Evolutionary conservation across 352 stramenopile genomes (phyloP), one percentile per base, ranked within the genome.

Genomic region (Phytopythium vexans): DNA sequence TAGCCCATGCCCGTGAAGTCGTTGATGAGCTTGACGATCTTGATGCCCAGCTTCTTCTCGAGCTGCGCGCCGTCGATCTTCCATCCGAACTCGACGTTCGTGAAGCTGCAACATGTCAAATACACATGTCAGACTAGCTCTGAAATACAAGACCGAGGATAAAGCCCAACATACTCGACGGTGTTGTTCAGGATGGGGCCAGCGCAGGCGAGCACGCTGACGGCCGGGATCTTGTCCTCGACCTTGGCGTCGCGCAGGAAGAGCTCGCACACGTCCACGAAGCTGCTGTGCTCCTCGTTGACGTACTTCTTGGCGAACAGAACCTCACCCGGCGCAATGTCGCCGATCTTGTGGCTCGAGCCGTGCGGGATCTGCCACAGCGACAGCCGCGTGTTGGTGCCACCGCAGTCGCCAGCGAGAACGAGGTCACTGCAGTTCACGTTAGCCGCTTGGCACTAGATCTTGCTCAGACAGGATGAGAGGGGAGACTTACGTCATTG

Each of bases 1-100:
- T 98, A 99, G 41, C 96, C 96, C 68, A 98, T 96, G 35, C 89
- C 96, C 0, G 95, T 92, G 72, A 99, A 98, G 68, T 99, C 96
- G 69, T 98, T 98, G 41, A 98, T 96, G n/a, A 98, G 75, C n/a
- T 80, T 79, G 39, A 97, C 92, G 12, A 68, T 74, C 49, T 79
- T 75, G 60, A 98, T 96, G 49, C 74, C 85, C 35, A 91, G 64
- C 68, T 89, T 64, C 27, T 70, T 73, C 50, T 91, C 68, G 1
- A 97, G 60, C 49, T 66, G 49, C 1, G 74, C 60, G 21, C 89
- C 89, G 49, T 95, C 85, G 59, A 97, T 94, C 52, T 76, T 78
- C 89, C 89, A 97, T 52, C 84, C 82, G 40, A 86, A 91, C 51
- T 84, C 72, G 48, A 98, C 97, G 54, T 97, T 98, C 38, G 97